These are phyloP conservation scores for Globisporangium okanoganense DNA, from an alignment of 352 stramenopile genomes.

Conservation along the genomic window DNA sequence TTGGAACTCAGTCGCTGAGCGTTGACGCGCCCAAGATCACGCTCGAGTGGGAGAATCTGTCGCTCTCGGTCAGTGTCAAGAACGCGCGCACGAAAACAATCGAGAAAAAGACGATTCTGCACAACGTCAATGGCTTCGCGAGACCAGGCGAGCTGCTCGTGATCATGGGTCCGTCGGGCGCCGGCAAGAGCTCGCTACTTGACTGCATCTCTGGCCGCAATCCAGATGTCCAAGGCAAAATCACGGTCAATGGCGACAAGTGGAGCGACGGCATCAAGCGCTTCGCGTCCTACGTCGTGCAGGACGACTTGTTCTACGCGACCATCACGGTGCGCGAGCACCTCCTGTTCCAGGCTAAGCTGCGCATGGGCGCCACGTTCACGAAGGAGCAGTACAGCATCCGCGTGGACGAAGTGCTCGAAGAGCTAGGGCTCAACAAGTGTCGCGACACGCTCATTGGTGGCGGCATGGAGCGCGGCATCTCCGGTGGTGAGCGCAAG, in stretches of 20 bases:
- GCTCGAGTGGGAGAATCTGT: slow-evolving; percentile 42
- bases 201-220: slow-evolving; percentile 93
- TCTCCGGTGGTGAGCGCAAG: slow-evolving; percentile 80
- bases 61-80: slow-evolving; percentile 24
- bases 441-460: slow-evolving; percentile 61
- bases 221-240: slow-evolving; percentile 46
- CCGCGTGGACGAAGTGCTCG: slow-evolving; percentile 47
- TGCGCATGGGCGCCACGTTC: slow-evolving; percentile 58
- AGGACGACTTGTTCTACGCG: slow-evolving; percentile 87
- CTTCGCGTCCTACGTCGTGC: slow-evolving; percentile 70
- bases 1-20: too few relatives aligned
- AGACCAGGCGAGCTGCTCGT: slow-evolving; percentile 50
- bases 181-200: slow-evolving; percentile 92
- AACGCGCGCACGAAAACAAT: slow-evolving; percentile 39
- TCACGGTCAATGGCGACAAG: slow-evolving; percentile 59
- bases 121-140: slow-evolving; percentile 39
- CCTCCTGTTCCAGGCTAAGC: slow-evolving; percentile 73
- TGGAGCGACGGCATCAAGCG: slow-evolving; percentile 32
- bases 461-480: slow-evolving; percentile 31
- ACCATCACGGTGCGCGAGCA: slow-evolving; percentile 90
- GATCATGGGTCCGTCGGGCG: slow-evolving; percentile 65
- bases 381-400: slow-evolving; percentile 24
- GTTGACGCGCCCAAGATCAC: slow-evolving; percentile 4
- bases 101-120: slow-evolving; percentile 53
- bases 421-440: slow-evolving; percentile 54